Conservation (phyloP, 768 basidiomycete genomes). For the Pilatotrama ljubarskyi region DNA sequence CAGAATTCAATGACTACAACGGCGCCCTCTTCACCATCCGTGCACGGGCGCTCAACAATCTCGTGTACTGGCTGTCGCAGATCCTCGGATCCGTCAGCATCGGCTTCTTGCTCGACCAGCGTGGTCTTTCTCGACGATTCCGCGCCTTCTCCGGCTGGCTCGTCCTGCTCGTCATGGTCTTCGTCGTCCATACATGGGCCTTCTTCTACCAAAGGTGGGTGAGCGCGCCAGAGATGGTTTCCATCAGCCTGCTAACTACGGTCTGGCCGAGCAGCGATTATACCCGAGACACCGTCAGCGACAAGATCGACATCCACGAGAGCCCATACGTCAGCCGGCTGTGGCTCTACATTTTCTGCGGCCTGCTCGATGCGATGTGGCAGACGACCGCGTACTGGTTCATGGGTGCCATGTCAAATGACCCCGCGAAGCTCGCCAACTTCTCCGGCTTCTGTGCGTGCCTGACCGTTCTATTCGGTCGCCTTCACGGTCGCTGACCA, state of each 20-base stretch:
- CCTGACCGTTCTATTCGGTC: neutral
- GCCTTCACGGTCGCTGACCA: neutral
- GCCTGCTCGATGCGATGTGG: conserved; percentile 82
- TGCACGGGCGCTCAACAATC: conserved; percentile 71
- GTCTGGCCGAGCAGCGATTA: conserved; percentile 44
- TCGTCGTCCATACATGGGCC: conserved; percentile 72
- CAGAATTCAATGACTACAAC: conserved; percentile 82
- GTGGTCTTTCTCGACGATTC: conserved; percentile 54
- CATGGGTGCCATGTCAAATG: conserved; percentile 85
- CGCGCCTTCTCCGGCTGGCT: conserved; percentile 74
- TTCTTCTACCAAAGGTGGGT: conserved; percentile 44
- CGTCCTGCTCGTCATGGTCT: conserved; percentile 61
- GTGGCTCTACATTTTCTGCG: conserved; percentile 70
- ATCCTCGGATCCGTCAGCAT: conserved; percentile 74
- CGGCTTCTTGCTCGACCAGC: conserved; percentile 65
- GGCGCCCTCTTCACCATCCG: conserved; percentile 80
- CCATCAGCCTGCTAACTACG: neutral
- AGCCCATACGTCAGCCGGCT: conserved; percentile 53
- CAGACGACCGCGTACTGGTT: conserved; percentile 83
- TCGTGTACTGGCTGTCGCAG: conserved; percentile 80
- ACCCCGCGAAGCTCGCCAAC: conserved; percentile 75
- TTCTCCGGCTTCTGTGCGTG: conserved; percentile 80
- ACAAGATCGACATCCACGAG: conserved; percentile 62
- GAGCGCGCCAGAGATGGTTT: neutral
- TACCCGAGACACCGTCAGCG: conserved; percentile 48